These are phyloP conservation scores for Paramecium sexaurelia DNA, from an alignment of 73 alveolate genomes.

Conservation along the genomic window DNA sequence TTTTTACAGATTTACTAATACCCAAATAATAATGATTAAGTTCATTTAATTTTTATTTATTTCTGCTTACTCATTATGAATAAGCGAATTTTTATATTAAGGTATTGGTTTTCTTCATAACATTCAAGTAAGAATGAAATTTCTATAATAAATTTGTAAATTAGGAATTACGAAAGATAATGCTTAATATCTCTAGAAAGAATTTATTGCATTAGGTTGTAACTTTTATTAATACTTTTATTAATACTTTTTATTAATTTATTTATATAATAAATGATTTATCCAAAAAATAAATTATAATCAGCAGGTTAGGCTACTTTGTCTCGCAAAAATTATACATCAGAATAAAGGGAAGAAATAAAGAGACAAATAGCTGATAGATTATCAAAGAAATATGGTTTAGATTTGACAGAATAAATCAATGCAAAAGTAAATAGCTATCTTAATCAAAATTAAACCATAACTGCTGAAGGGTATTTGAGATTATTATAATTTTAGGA, in stretches of 20 bases:
- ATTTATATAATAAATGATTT: constrained; percentile 32
- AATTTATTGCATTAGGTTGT: too few relatives aligned
- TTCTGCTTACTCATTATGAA: too few relatives aligned
- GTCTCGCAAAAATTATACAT: constrained; percentile 44
- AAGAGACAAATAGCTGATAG: constrained; percentile 61
- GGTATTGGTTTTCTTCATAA: too few relatives aligned
- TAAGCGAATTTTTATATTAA: too few relatives aligned
- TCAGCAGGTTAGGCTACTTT: constrained; percentile 37
- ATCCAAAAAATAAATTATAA: constrained; percentile 54
- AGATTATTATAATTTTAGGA: neutral
- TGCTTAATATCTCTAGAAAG: too few relatives aligned
- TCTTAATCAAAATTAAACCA: constrained; percentile 47
- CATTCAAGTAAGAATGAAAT: too few relatives aligned
- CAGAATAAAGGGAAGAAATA: constrained; percentile 58
- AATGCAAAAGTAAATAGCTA: constrained; percentile 61
- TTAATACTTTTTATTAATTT: neutral
- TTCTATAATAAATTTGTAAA: too few relatives aligned
- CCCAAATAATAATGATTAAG: too few relatives aligned
- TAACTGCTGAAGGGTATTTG: constrained; percentile 67
- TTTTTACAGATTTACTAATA: too few relatives aligned
- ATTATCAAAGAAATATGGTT: constrained; percentile 64
- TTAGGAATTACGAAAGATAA: too few relatives aligned
- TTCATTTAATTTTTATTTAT: too few relatives aligned
- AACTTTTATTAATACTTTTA: neutral
- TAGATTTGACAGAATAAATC: constrained; percentile 61